Evolutionary conservation across 108 stramenopile genomes (phyloP).

Genomic region (Conticribra weissflogii): DNA sequence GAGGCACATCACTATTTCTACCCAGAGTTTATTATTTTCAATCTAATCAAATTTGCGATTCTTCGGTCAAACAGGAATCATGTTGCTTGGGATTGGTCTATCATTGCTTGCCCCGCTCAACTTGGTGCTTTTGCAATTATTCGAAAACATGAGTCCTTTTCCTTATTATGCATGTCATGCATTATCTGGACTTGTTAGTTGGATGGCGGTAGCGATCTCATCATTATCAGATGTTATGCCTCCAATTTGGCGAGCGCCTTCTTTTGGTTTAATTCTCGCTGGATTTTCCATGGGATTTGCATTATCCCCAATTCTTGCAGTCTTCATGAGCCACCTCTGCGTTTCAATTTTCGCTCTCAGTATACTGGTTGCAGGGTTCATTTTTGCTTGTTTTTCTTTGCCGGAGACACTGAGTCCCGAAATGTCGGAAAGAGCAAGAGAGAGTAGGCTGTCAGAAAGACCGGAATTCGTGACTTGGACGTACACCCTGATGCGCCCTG

Average conservation of each 20-base stretch:
- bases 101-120: slow-evolving; percentile 53
- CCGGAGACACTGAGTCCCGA: slow-evolving; percentile 79
- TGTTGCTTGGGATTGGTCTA: slow-evolving; percentile 63
- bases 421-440: slow-evolving; percentile 51
- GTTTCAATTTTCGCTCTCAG: slow-evolving; percentile 59
- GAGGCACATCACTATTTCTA: no score
- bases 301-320: slow-evolving; percentile 65
- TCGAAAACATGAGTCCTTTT: slow-evolving; percentile 58
- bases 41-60: no score
- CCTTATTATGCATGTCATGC: slow-evolving; percentile 71
- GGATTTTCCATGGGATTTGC: slow-evolving; percentile 80
- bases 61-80: no score
- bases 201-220: slow-evolving; percentile 74
- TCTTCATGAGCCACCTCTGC: slow-evolving; percentile 58
- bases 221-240: slow-evolving; percentile 82
- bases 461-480: slow-evolving; percentile 13
- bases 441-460: slow-evolving; percentile 25
- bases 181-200: slow-evolving; percentile 64
- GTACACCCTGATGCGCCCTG: slow-evolving; percentile 51
- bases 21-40: no score
- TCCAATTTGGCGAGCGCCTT: slow-evolving; percentile 66
- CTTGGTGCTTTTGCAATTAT: slow-evolving; percentile 63
- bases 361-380: slow-evolving; percentile 53
- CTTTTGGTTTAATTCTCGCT: slow-evolving; percentile 75
- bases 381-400: slow-evolving; percentile 51